A percentile compares a stretch with the other conserved stretches of the same genome.
These are phyloP conservation scores for Marchantia polymorpha DNA, from an alignment of 225 moss, liverwort and hornwort genomes.

Conservation along the genomic window DNA sequence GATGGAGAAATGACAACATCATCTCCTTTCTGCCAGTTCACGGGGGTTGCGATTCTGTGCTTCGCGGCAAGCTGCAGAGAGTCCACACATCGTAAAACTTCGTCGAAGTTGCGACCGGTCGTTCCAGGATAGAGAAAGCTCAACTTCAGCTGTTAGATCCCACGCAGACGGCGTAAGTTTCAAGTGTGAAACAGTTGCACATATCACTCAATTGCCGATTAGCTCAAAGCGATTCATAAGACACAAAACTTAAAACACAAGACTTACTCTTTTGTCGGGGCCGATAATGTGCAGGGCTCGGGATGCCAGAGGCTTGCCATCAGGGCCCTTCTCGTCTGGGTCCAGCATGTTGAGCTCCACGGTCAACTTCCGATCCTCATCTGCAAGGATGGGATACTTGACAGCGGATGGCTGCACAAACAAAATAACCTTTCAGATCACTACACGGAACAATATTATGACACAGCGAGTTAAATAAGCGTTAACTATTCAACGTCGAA, in stretches of 20 bases:
- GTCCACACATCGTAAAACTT: slow-evolving; percentile 84
- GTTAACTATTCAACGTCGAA: too few species aligned
- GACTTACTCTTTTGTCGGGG: slow-evolving; percentile 62
- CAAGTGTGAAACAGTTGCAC: too few species aligned
- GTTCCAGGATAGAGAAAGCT: slow-evolving; percentile 89
- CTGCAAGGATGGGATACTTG: slow-evolving; percentile 73
- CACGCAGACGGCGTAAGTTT: not conserved
- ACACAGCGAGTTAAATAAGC: too few species aligned
- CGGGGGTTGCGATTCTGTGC: slow-evolving; percentile 82
- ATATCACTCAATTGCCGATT: too few species aligned
- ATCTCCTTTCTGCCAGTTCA: slow-evolving; percentile 82
- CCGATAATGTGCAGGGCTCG: slow-evolving; percentile 81
- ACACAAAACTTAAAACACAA: not conserved
- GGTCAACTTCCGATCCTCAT: slow-evolving; percentile 70
- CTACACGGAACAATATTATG: too few species aligned
- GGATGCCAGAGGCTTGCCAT: slow-evolving; percentile 72
- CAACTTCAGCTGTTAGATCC: slow-evolving; percentile 61
- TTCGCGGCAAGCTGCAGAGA: slow-evolving; percentile 80
- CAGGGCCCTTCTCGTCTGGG: slow-evolving; percentile 69
- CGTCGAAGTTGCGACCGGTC: slow-evolving; percentile 82
- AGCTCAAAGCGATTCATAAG: not conserved
- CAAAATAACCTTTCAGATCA: not conserved
- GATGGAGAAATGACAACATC: slow-evolving; percentile 71
- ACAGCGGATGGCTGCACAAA: slow-evolving; percentile 35
- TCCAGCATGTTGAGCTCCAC: slow-evolving; percentile 88